Evolutionary conservation across 495 filamentous ascomycete genomes (phyloP), one percentile per base, ranked within the genome.

Genomic region (Jackrogersella multiformis): DNA sequence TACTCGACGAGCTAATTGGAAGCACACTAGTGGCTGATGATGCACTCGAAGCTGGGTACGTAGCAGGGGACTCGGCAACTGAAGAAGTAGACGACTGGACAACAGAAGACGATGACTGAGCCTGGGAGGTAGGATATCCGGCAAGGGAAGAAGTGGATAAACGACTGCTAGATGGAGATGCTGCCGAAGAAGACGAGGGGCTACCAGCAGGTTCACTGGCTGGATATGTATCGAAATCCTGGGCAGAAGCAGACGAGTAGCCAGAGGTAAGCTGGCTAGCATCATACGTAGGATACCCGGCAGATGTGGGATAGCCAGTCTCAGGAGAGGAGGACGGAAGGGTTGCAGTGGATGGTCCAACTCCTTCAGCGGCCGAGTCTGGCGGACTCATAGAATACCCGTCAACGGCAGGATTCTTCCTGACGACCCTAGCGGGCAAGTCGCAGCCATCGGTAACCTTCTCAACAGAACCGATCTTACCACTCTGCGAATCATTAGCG

Each of bases 401-500:
- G 5, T 55, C 63, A n/a, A n/a, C n/a, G n/a, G n/a, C n/a, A n/a
- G n/a, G n/a, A n/a, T n/a, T n/a, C n/a, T n/a, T n/a, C 39, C 59
- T 72, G 8, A 39, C 61, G 28, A 65, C 21, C 38, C 41, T 66
- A 34, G 55, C 36, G 7, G 54, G 58, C 21, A 58, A 51, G 21
- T 41, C 16, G 13, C 72, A 74, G 34, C 62, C 69, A 10, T 65
- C 63, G 13, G 66, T 41, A 16, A 74, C 64, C 49, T 67, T 70
- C 36, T 71, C 64, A 35, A 74, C 73, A 20, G 64, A 60, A 16
- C 39, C 36, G 41, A 68, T 48, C 57, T 66, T 74, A 6, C 72
- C 72, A 34, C 23, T 74, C 72, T 74, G 23, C 15, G 5, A 41
- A 36, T 57, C 16, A 20, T 74, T 70, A 72, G 69, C 30, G 54